Conservation (phyloP, 1,284 basidiomycete species). For the Trichosporon sp. region DNA sequence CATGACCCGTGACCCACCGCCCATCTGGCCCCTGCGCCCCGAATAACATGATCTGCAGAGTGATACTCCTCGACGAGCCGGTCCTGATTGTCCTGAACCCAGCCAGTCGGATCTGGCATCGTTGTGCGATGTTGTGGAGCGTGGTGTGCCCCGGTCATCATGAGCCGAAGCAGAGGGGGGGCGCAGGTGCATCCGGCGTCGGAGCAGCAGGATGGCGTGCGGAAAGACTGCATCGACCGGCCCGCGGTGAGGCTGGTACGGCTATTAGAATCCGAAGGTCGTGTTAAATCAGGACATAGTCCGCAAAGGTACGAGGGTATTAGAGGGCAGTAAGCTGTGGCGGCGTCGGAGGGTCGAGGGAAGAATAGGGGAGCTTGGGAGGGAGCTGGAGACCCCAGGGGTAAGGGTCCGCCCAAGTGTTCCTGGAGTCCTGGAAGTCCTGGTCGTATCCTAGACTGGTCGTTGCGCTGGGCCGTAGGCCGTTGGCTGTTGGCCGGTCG, state of each 20-base stretch:
- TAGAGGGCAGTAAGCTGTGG: background rate
- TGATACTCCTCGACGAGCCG: background rate
- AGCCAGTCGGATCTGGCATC: background rate
- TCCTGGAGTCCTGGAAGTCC: background rate
- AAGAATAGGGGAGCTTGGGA: background rate
- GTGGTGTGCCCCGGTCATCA: no score
- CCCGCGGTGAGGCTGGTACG: background rate
- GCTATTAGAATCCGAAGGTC: background rate
- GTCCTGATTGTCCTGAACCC: background rate
- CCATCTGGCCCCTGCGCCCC: background rate
- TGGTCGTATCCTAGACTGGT: background rate
- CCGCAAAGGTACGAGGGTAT: background rate
- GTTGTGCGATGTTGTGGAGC: background rate
- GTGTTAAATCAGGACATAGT: background rate
- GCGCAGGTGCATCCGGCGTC: no score
- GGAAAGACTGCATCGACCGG: no score
- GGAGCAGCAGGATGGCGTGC: no score
- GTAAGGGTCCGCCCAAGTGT: background rate
- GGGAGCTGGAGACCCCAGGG: conserved; percentile 9
- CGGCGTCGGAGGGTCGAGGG: background rate
- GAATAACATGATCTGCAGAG: background rate
- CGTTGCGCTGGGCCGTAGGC: background rate
- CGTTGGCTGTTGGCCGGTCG: background rate
- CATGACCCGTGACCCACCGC: background rate
- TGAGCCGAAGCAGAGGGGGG: no score